Base-by-base conservation (phyloP, 768 basidiomycete species). In the Boletus vermiculosoides region DNA sequence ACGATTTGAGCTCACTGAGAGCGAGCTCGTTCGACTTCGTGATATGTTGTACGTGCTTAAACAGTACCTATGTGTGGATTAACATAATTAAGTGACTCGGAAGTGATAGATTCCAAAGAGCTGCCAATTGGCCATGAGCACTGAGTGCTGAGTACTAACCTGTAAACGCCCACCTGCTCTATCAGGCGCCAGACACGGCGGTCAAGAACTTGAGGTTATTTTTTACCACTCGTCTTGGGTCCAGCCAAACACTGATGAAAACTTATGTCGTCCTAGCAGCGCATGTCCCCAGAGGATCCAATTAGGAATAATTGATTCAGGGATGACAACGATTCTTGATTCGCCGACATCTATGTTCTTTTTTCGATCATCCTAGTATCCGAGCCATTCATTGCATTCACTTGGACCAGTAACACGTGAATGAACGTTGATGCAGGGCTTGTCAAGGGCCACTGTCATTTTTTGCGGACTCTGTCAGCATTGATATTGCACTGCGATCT, bases 301-400 rank as follows among this genome's bases (percentile, higher is more conserved):
- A 51, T 54, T 55, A 47, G 53, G 58, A 64, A 52, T 37, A 49
- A 23, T 58, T 34, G 55, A 28, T 22, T 47, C 51, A 42, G 52
- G 34, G 50, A 30, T 62, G 51, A 10, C 28, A 31, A 18, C 23
- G 11, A 46, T 25, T 6, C 45, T 31, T 20, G 45, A 25, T 42
- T 46, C 42, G 28, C 31, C 41, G 25, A 49, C 49, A 36, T 45
- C n/a, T 36, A n/a, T 23, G 15, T 30, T 45, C 25, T 37, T 18
- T 36, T 36, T 23, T 31, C 28, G 31, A 48, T 16, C 23, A 23
- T 49, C 8, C 16, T 59, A 18, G 33, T 39, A 34, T 36, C 22
- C 16, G 25, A 37, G 37, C 25, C 8, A 25, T 28, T 44, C 49
- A 23, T 59, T 28, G 40, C 16, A 45, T 58, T 45, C 54, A 36